A percentile compares a stretch with the other conserved stretches of the same genome.
Conservation (phyloP, 1,284 basidiomycete genomes). For the Filobasidium uniguttulatum region DNA sequence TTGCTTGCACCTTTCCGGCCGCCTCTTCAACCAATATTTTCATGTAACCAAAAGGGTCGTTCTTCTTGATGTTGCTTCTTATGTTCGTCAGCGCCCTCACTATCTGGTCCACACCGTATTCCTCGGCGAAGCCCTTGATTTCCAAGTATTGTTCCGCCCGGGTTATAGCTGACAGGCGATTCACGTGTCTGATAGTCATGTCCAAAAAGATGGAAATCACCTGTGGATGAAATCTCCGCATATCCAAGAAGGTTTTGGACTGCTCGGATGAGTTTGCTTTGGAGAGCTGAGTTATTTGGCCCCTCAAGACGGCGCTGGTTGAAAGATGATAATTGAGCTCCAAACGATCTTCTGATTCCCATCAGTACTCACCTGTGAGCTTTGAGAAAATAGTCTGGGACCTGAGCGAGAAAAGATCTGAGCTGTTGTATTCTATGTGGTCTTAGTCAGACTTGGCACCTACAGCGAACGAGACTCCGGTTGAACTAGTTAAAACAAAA, state of each 20-base stretch:
- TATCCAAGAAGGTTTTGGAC: too few relatives aligned
- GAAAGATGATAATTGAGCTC: too few relatives aligned
- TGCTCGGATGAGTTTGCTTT: too few relatives aligned
- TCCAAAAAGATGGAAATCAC: background rate
- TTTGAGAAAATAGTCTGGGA: background rate
- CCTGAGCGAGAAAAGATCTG: background rate
- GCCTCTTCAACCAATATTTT: background rate
- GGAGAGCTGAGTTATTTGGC: background rate
- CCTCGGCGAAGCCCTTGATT: background rate
- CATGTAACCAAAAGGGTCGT: background rate
- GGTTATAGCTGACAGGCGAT: background rate
- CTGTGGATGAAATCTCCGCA: background rate
- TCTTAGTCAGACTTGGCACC: background rate
- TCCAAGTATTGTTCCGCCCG: background rate
- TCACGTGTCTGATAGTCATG: too few relatives aligned
- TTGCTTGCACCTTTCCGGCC: too few relatives aligned
- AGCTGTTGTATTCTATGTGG: background rate
- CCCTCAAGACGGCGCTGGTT: background rate
- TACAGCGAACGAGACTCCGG: background rate
- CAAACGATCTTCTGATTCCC: too few relatives aligned
- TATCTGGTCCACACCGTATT: background rate
- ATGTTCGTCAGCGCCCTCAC: background rate
- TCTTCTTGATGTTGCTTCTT: background rate
- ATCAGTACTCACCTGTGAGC: background rate
- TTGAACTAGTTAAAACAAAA: background rate